Conservation (phyloP, 202 grass and related monocot species). For the Panicum virgatum region DNA sequence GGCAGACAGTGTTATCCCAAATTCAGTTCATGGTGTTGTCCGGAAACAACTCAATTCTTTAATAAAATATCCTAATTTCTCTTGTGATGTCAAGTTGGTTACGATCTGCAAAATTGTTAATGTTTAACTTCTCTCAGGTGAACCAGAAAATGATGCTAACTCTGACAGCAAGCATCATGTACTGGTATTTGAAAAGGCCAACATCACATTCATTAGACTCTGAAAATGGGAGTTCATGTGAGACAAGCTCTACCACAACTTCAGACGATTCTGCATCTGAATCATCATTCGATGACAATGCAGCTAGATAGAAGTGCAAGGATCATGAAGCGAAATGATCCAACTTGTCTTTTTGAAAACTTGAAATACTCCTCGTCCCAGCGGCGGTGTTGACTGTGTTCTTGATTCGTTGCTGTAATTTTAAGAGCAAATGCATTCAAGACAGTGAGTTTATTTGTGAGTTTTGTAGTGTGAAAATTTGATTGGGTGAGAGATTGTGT, state of each 20-base stretch:
- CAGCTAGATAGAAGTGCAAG: slow-evolving; percentile 43
- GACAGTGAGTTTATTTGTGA: slow-evolving; percentile 21
- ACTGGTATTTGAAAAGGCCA: slow-evolving; percentile 93
- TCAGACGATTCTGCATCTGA: slow-evolving; percentile 90
- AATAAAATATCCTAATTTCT: neutral
- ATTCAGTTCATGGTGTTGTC: neutral
- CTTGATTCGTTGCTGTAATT: slow-evolving; percentile 48
- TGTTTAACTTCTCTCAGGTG: slow-evolving; percentile 49
- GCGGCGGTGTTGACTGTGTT: slow-evolving; percentile 24
- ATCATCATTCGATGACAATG: slow-evolving; percentile 78
- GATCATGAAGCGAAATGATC: slow-evolving; percentile 33
- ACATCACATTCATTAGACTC: slow-evolving; percentile 55
- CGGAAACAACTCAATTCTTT: neutral
- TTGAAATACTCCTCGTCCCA: slow-evolving; percentile 12
- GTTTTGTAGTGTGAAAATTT: slow-evolving; percentile 46
- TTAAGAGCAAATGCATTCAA: slow-evolving; percentile 44
- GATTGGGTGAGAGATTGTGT: slow-evolving; percentile 27
- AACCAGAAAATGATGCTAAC: slow-evolving; percentile 98
- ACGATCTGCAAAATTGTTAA: slow-evolving; percentile 6
- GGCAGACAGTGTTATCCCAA: neutral
- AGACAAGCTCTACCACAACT: slow-evolving; percentile 66
- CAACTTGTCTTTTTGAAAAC: slow-evolving; percentile 26
- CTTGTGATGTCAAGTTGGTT: slow-evolving; percentile 18
- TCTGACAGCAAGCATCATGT: slow-evolving; percentile 95
- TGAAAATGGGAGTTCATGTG: slow-evolving; percentile 68